Percentiles rank a stretch among this genome's conserved stretches.
These are phyloP conservation scores for Neocucurbitaria cava DNA, from an alignment of 2,329 filamentous ascomycete genomes.

Conservation along the genomic window DNA sequence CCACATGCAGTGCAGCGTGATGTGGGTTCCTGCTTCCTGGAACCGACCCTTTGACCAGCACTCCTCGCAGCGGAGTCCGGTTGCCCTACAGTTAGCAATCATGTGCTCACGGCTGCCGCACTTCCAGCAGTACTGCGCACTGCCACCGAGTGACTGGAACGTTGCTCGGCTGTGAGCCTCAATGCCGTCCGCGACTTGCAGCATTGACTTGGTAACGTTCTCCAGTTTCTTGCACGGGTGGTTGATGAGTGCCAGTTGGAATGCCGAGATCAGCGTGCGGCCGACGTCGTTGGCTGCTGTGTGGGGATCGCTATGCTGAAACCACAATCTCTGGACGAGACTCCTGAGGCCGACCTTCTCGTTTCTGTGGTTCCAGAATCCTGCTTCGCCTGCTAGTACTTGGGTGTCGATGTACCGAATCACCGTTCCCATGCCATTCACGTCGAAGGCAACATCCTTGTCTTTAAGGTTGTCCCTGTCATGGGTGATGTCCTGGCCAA, in stretches of 20 bases:
- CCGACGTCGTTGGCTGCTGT: conserved; percentile 31
- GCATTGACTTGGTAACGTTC: neutral
- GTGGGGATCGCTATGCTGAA: conserved; percentile 27
- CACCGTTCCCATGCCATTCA: conserved; percentile 10
- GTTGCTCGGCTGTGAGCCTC: conserved; percentile 12
- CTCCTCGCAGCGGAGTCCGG: conserved; percentile 8
- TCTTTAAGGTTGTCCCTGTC: conserved; percentile 27
- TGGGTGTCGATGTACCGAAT: conserved; percentile 35
- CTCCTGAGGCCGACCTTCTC: conserved; percentile 17
- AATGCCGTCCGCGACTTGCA: conserved; percentile 7
- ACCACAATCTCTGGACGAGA: conserved; percentile 12
- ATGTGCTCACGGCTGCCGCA: conserved; percentile 12
- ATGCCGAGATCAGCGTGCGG: conserved; percentile 30
- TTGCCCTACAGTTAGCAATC: conserved; percentile 2
- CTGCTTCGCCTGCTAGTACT: conserved; percentile 15
- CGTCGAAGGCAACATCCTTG: conserved; percentile 20
- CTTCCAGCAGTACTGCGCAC: conserved; percentile 14
- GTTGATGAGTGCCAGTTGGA: conserved; percentile 19
- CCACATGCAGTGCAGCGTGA: conserved; percentile 9
- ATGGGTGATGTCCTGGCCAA: conserved; percentile 31
- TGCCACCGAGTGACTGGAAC: conserved; percentile 12
- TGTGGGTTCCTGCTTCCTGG: neutral
- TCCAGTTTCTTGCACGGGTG: conserved; percentile 1
- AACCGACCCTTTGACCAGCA: conserved; percentile 3
- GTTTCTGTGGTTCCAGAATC: neutral